Evolutionary conservation across 1,284 basidiomycete species (phyloP), one percentile per base, ranked within the genome.

Genomic region (Cutaneotrichosporon mucoides): DNA sequence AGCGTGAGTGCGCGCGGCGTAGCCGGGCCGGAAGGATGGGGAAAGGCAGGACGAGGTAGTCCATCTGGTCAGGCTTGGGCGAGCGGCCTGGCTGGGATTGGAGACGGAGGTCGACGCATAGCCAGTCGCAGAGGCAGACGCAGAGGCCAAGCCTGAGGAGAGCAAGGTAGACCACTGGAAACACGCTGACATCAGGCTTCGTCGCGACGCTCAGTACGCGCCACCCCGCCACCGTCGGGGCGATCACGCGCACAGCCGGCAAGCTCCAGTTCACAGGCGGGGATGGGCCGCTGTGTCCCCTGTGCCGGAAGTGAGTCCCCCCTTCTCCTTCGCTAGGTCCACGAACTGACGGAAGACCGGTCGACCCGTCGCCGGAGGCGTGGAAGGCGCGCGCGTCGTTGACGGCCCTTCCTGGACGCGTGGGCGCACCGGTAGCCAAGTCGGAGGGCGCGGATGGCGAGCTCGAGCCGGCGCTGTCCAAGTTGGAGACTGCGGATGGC

Each of bases 141-240:
- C 24, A 24, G 24, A 24, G 24, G 24, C 24, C 24, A 24, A 24
- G 24, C 24, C 24, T 24, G 24, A 24, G 24, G 24, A 24, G 24
- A 24, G 24, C 24, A 24, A 24, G 24, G 24, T 24, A 24, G 24
- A 24, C 24, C 24, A 24, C 24, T 24, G 24, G 24, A 24, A 24
- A 24, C 24, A 24, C 45, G 9, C 43, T 57, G 33, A 57, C 41
- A 4, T 4, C 60, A 92, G 90, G 87, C 70, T 94, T 94, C 71
- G 89, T 94, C 62, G 79, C 87, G n/a, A 86, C 87, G 0, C 75
- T 94, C 24, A 89, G 90, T 73, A 84, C 83, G 49, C 85, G 91
- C 68, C 93, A 90, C 73, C 91, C 92, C 0, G 89, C 90, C 0
- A 94, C 92, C 0, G 91, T 94, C 4, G 91, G 89, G 6, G 88